Evolutionary conservation across 2,329 filamentous ascomycete species (phyloP), one percentile per base, ranked within the genome.

Genomic region (Aurifilum marmelostoma): DNA sequence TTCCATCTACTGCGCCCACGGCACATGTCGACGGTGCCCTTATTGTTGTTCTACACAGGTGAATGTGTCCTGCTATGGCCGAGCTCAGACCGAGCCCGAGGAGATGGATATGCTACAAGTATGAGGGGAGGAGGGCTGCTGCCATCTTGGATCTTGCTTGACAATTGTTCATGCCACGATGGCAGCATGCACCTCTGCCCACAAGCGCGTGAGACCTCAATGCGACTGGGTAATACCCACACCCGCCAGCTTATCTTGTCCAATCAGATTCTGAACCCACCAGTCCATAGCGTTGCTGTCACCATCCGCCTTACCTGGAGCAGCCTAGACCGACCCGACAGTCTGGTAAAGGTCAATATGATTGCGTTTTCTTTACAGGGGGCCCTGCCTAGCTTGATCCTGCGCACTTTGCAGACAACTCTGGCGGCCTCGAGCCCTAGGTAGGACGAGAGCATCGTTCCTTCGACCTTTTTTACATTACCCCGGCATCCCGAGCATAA

Each of bases 261-360:
- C 56, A 59, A 59, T 37, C 32, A 59, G 16, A 21, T 62, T 12
- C 59, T 43, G 14, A 29, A n/a, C 41, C 16, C 9, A 32, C 27
- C 39, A 66, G 34, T 61, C 39, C 11, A 39, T 39, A 50, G 37
- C 54, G 29, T 24, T 58, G 43, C 61, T n/a, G 56, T 69, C 65
- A 69, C 61, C 56, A 29, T 39, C 60, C 41, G 50, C 68, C 67
- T 69, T 66, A n/a, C 62, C 54, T 2, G 32, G 32, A 39, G 3
- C 41, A 62, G 68, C 56, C 39, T 67, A 67, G 68, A 41, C 54
- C 43, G 52, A 56, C 68, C 68, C 68, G 68, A 65, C 68, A 69
- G 65, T 67, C 54, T 69, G 68, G 68, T 67, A 67, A 60, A 43
- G 32, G 9, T 34, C 43, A 56, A 67, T 63, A 50, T 59, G 50